Evolutionary conservation across 192 early-diverging fungal genomes (phyloP).

Genomic region (Coemansia sp.): DNA sequence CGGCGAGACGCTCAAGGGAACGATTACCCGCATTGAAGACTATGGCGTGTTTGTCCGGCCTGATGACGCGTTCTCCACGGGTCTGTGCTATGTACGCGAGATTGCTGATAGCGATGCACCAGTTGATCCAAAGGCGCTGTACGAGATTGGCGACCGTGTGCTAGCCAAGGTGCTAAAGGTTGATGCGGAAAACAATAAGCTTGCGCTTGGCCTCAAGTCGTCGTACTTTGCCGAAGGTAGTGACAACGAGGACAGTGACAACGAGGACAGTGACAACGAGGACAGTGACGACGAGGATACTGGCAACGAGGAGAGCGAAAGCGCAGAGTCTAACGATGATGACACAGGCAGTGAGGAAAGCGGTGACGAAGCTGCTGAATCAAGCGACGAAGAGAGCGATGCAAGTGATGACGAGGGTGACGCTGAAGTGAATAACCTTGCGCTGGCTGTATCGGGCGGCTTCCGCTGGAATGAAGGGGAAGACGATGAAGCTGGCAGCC

Average conservation of each 20-base stretch:
- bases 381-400: slow-evolving; percentile 4
- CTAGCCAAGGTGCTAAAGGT: slow-evolving; percentile 77
- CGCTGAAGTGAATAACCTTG: slow-evolving; percentile 15
- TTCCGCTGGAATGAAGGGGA: slow-evolving; percentile 57
- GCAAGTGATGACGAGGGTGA: slow-evolving; percentile 21
- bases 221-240: slow-evolving; percentile 70
- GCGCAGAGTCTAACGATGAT: background rate
- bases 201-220: slow-evolving; percentile 80
- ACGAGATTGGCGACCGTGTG: slow-evolving; percentile 80
- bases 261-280: slow-evolving; percentile 11
- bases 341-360: slow-evolving; percentile 9
- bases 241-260: slow-evolving; percentile 9
- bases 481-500: slow-evolving; percentile 15
- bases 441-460: slow-evolving; percentile 41
- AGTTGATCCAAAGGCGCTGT: slow-evolving; percentile 66
- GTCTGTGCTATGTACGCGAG: slow-evolving; percentile 84
- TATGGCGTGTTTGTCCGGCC: slow-evolving; percentile 85
- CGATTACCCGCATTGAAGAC: slow-evolving; percentile 67
- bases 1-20: slow-evolving; percentile 78
- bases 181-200: slow-evolving; percentile 63
- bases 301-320: background rate
- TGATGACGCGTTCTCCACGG: slow-evolving; percentile 70
- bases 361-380: slow-evolving; percentile 5
- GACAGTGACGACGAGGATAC: slow-evolving; percentile 18
- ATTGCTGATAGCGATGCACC: slow-evolving; percentile 78